Base-by-base conservation (phyloP, 2,329 filamentous ascomycete species). In the Neobulgaria alba region DNA sequence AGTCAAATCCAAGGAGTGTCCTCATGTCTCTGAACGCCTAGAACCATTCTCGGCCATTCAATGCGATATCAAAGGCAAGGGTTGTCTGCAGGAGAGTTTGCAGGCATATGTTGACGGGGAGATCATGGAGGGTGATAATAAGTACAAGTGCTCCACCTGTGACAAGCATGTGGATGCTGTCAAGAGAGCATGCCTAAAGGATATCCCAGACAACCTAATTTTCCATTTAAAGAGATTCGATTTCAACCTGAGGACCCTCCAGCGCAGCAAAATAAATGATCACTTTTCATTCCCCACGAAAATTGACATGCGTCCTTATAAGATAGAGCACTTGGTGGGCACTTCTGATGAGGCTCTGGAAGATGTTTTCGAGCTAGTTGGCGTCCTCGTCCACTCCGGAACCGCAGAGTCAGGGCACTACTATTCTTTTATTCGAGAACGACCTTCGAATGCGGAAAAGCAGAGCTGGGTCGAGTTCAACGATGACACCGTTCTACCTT, bases 51-150 rank as follows among this genome's bases (percentile, higher is more conserved):
- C 88, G 10, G 89, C 90, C 4, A 88, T 98, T 40, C 89, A 95
- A 54, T 93, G 92, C 58, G 89, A 95, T 53, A 94, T 98, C 56
- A 93, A 95, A 61, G 90, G 90, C 38, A 96, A 95, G 63, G 72
- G 69, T 16, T 83, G 71, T 21, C 73, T 98, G 2, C 72, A 86
- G 54, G 88, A 95, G 51, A 96, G 92, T 57, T 69, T 98, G 10
- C 79, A 88, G 53, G 87, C 90, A n/a, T 96, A 95, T 59, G 88
- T 96, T 10, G 85, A 93, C 58, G 92, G 92, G 3, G 92, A 98
- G 63, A 79, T 92, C 26, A 89, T 98, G 83, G 87, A 95, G 68
- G 92, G 93, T 50, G 88, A 95, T 55, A 96, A 98, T 67, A 95
- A 95, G 65, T 98, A 96, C 68, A 94, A 93, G 50, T 98, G 92